phyloP scores from a whole-genome alignment of 2,329 filamentous ascomycete genomes.

The Aureobasidium sp. region DNA sequence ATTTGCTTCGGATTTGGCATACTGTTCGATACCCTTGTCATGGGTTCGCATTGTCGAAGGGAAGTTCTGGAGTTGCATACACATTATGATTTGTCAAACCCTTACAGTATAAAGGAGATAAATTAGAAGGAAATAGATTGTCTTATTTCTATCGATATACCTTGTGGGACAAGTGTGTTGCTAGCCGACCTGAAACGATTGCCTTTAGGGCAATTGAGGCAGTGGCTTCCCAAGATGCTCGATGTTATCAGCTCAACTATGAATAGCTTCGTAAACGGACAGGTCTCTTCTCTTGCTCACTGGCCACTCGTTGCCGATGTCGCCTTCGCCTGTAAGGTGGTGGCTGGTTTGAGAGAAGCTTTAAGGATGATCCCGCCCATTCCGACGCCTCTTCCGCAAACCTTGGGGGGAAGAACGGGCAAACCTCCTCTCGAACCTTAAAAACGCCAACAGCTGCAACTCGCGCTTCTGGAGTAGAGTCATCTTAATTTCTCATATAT shows the following conservation, averaged over 20 bases:
- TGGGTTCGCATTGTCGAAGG: conserved; percentile 3
- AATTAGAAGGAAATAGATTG: conserved; percentile 2
- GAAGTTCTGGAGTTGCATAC: conserved; percentile 9
- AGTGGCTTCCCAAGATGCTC: not conserved
- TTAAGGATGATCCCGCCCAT: not conserved
- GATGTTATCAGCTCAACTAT: not conserved
- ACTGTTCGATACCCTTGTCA: conserved; percentile 13
- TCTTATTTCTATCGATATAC: not conserved
- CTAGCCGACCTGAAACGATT: not conserved
- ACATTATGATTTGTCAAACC: conserved; percentile 1
- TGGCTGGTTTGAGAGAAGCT: not conserved
- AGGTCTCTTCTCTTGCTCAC: not conserved
- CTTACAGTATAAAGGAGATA: not conserved
- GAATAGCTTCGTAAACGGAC: too few species aligned
- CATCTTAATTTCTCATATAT: not conserved
- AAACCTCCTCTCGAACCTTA: not conserved
- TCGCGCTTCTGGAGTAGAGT: not conserved
- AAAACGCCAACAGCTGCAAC: conserved; percentile 5
- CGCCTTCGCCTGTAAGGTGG: not conserved
- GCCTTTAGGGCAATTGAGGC: not conserved
- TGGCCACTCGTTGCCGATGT: not conserved
- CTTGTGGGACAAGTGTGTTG: not conserved
- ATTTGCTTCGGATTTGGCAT: conserved; percentile 1
- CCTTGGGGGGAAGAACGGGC: not conserved
- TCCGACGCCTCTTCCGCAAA: conserved; percentile 6